A percentile compares a stretch with the other conserved stretches of the same genome.
Conservation (phyloP, 352 stramenopile genomes). For the Phytophthora pistaciae region DNA sequence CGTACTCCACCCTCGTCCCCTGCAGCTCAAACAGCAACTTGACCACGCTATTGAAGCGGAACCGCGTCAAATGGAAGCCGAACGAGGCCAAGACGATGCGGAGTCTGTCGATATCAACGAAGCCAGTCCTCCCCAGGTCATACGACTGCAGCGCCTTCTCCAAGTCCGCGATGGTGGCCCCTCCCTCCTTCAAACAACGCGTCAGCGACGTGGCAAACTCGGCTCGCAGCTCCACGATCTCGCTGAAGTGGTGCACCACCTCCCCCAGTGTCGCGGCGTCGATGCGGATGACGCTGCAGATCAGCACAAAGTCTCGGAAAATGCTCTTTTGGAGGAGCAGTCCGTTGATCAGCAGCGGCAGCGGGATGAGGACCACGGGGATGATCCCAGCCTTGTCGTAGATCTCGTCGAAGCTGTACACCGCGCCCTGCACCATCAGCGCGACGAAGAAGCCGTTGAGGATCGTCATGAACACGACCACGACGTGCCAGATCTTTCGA, state of each 20-base stretch:
- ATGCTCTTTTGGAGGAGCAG: conserved; percentile 61
- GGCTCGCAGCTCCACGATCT: conserved; percentile 61
- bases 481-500: conserved; percentile 70
- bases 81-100: conserved; percentile 47
- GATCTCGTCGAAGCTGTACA: conserved; percentile 55
- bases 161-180: conserved; percentile 37
- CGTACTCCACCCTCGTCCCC: conserved; percentile 54
- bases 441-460: conserved; percentile 72
- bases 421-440: conserved; percentile 65
- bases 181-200: conserved; percentile 25
- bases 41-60: conserved; percentile 66
- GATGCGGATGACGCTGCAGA: conserved; percentile 57
- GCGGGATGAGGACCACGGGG: conserved; percentile 37
- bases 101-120: conserved; percentile 53
- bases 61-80: conserved; percentile 60
- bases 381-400: conserved; percentile 29
- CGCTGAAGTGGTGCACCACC: conserved; percentile 63
- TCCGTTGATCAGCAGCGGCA: conserved; percentile 61
- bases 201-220: conserved; percentile 50
- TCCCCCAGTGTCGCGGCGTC: conserved; percentile 55
- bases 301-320: conserved; percentile 66
- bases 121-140: conserved; percentile 35
- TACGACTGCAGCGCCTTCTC: conserved; percentile 28
- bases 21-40: conserved; percentile 60
- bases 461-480: conserved; percentile 64